Evolutionary conservation across 2,329 filamentous ascomycete species (phyloP).

Genomic region (Colletotrichum tanaceti): DNA sequence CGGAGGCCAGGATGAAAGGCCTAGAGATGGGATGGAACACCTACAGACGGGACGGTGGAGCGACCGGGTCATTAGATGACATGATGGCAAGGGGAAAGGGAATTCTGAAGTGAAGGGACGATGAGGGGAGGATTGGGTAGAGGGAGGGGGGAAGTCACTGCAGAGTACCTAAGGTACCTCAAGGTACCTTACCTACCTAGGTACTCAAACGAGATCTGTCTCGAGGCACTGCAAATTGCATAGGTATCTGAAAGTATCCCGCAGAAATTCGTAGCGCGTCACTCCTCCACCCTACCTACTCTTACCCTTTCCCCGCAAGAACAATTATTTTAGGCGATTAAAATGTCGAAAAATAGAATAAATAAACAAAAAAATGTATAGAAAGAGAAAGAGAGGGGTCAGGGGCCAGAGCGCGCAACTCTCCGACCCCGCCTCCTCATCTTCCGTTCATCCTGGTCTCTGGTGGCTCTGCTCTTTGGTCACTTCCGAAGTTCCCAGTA

Average conservation of each 20-base stretch:
- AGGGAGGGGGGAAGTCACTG: background rate
- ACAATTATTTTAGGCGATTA: no score
- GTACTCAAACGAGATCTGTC: background rate
- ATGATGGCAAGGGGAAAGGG: background rate
- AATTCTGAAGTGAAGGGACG: background rate
- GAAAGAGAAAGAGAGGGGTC: no score
- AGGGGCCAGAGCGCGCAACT: background rate
- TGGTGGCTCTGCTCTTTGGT: background rate
- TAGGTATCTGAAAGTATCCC: background rate
- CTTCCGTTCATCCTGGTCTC: background rate
- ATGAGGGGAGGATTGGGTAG: background rate
- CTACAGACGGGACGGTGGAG: background rate
- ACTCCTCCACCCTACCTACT: background rate
- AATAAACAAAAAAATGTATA: background rate
- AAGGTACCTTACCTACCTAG: no score
- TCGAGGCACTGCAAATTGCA: background rate
- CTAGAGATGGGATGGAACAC: constrained; percentile 18
- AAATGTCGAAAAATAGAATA: no score
- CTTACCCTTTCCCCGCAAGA: no score
- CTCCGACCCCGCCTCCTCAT: background rate
- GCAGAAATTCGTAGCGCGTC: no score
- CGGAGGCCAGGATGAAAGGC: constrained; percentile 1
- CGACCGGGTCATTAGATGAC: constrained; percentile 5
- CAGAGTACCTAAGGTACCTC: no score
- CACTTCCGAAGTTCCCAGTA: background rate